phyloP scores from a whole-genome alignment of 495 filamentous ascomycete genomes.

The Lepraria neglecta region DNA sequence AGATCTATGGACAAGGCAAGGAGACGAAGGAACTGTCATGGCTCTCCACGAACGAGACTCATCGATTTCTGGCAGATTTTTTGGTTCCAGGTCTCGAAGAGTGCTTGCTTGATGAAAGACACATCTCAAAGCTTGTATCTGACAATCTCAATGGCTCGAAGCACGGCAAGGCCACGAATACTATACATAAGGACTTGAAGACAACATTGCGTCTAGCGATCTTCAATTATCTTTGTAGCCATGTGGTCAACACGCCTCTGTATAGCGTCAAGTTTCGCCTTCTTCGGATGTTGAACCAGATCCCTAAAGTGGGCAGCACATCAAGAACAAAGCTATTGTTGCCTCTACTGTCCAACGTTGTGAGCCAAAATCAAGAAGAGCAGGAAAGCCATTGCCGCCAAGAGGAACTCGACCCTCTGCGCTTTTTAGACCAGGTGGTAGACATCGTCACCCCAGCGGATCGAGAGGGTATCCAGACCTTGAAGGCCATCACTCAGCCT shows the following conservation, averaged over 20 bases:
- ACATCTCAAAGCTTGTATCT: constrained; percentile 56
- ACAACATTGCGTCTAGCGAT: constrained; percentile 58
- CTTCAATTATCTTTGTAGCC: constrained; percentile 66
- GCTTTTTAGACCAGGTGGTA: constrained; percentile 55
- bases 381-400: constrained; percentile 40
- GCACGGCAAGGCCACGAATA: constrained; percentile 35
- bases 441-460: constrained; percentile 61
- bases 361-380: constrained; percentile 40
- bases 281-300: constrained; percentile 60
- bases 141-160: constrained; percentile 47
- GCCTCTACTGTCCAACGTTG: constrained; percentile 63
- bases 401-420: constrained; percentile 55
- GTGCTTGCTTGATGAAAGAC: constrained; percentile 64
- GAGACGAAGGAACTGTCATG: constrained; percentile 47
- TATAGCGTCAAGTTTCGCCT: constrained; percentile 61
- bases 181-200: constrained; percentile 52
- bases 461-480: constrained; percentile 54
- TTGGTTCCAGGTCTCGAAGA: constrained; percentile 72
- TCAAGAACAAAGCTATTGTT: constrained; percentile 64
- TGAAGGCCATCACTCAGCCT: constrained; percentile 50
- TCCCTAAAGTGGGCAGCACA: constrained; percentile 59
- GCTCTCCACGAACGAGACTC: constrained; percentile 51
- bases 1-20: constrained; percentile 51
- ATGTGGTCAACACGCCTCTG: constrained; percentile 60
- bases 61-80: constrained; percentile 55